A percentile compares a stretch with the other conserved stretches of the same genome.
Conservation (phyloP, 306 rosid genomes). For the Corylus avellana region DNA sequence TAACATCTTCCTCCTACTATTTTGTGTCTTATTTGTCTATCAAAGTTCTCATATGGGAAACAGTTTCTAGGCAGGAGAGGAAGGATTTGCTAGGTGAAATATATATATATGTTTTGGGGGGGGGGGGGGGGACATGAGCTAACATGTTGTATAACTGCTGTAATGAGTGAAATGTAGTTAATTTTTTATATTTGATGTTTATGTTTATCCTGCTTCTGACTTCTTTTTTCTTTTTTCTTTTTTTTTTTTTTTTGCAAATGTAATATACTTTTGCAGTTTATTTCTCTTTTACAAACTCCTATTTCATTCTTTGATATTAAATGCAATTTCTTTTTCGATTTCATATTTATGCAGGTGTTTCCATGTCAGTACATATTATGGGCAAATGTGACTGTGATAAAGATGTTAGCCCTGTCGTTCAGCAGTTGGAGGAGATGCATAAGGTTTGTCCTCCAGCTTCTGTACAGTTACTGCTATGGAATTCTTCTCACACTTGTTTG, state of each 20-base stretch:
- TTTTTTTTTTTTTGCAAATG: background rate
- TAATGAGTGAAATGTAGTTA: background rate
- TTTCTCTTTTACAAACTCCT: background rate
- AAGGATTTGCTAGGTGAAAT: background rate
- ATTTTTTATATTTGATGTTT: background rate
- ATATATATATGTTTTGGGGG: no score
- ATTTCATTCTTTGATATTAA: background rate
- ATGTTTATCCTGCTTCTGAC: background rate
- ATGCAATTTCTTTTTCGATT: conserved; percentile 5
- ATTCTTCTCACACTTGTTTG: background rate
- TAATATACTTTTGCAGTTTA: background rate
- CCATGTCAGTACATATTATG: conserved; percentile 56
- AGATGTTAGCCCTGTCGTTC: conserved; percentile 39
- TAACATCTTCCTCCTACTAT: background rate
- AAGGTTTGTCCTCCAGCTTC: conserved; percentile 48
- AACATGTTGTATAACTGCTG: background rate
- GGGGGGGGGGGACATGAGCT: background rate
- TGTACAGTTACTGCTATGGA: conserved; percentile 7
- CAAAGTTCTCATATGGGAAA: background rate
- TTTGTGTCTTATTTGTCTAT: background rate
- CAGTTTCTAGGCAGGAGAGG: background rate
- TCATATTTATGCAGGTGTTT: conserved; percentile 46
- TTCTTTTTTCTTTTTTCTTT: no score
- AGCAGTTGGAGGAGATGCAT: conserved; percentile 53
- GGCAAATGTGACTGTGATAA: conserved; percentile 42